Evolutionary conservation across 129 eudicot genomes (phyloP), one percentile per base, ranked within the genome.

Genomic region (Deinandra increscens): DNA sequence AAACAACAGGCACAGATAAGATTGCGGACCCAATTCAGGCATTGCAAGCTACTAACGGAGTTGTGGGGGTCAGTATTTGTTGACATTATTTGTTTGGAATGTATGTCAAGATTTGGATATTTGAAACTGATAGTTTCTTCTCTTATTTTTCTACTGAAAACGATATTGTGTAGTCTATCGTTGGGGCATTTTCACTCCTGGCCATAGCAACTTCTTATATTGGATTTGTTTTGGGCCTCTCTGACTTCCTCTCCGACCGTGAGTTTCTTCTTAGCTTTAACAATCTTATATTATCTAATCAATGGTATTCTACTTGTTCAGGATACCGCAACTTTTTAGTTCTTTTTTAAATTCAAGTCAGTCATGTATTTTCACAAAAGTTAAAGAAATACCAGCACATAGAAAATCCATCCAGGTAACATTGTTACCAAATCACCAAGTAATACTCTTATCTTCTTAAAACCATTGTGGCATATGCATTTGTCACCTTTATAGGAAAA

Each of bases 191-290:
- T 77, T 93, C 98, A 0, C 82, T 93, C 64, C 92, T 93, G 68
- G 98, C 98, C 18, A 89, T 93, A 36, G 92, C 90, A 50, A 93
- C 98, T 49, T 93, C 97, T 49, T 89, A 93, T 72, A 93, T 93
- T 49, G 98, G 98, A 66, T 93, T 93, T 44, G 97, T 93, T 61
- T 79, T 93, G 74, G 98, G 98, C 67, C 97, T 93, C 18, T 63
- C 95, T 1, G 98, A 93, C 84, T 93, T 93, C 84, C 86, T 93
- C 44, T 84, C 87, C 17, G 98, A 93, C 78, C 80, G 97, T 89
- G 71, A 88, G 97, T 78, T 51, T 44, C 19, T 56, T 39, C 44
- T 17, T 70, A 15, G 19, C 43, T 37, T 46, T 60, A 20, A 36
- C 29, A 42, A 53, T 39, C n/a, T n/a, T 15, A 54, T n/a, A 38